A percentile compares a stretch with the other conserved stretches of the same genome.
Evolutionary conservation across 2,329 filamentous ascomycete species (phyloP).

Genomic region (Venturiaceae sp.): DNA sequence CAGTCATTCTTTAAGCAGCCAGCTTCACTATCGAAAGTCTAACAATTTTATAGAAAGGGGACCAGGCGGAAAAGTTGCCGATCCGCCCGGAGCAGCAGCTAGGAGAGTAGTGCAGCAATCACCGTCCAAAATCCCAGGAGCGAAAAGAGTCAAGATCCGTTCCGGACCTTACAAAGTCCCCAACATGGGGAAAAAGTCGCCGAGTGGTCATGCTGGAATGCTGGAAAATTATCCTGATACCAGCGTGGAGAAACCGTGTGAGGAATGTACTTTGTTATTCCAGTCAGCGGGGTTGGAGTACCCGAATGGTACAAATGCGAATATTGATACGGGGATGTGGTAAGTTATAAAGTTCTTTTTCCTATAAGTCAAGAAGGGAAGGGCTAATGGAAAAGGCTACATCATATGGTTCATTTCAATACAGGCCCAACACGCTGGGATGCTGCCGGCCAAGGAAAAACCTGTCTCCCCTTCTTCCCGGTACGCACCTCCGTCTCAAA

Average conservation of each 20-base stretch:
- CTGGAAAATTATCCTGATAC: slow-evolving; percentile 7
- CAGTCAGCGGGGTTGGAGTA: slow-evolving; percentile 5
- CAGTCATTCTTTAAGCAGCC: no score
- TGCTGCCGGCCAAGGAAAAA: neutral
- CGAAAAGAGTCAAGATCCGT: slow-evolving; percentile 5
- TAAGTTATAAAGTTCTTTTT: no score
- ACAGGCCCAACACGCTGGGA: slow-evolving; percentile 5
- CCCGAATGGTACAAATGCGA: slow-evolving; percentile 3
- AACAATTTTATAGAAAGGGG: no score
- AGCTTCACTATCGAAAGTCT: no score
- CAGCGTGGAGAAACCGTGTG: neutral
- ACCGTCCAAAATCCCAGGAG: neutral
- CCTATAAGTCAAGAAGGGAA: no score
- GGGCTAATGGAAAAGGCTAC: no score
- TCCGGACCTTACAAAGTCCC: slow-evolving; percentile 6
- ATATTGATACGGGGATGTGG: slow-evolving; percentile 6
- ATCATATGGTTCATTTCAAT: slow-evolving; percentile 7
- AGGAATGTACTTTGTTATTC: neutral
- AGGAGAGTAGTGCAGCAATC: neutral
- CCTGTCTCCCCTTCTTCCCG: neutral
- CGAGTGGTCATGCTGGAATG: slow-evolving; percentile 2
- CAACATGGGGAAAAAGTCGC: slow-evolving; percentile 4
- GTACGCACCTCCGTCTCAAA: neutral
- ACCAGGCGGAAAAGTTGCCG: slow-evolving; percentile 1
- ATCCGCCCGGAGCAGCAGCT: slow-evolving; percentile 2